A percentile compares a stretch with the other conserved stretches of the same genome.
Conservation (phyloP, 352 stramenopile genomes). For the Phytopythium delawarense region DNA sequence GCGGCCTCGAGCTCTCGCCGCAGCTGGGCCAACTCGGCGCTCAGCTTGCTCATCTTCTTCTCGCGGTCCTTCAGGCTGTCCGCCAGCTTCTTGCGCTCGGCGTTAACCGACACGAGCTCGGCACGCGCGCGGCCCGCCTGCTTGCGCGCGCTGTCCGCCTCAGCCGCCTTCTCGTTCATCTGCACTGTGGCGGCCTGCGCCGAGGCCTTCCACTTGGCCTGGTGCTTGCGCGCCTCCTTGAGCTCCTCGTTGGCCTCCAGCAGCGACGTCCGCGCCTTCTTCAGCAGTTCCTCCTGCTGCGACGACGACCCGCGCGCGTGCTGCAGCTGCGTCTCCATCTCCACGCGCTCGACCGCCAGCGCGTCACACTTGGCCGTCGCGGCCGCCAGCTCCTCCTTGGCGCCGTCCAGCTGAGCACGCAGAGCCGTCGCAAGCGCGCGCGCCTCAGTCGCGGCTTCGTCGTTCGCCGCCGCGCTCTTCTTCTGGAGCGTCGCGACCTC, state of each 20-base stretch:
- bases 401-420: slow-evolving; percentile 22
- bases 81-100: slow-evolving; percentile 41
- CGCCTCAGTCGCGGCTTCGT: slow-evolving; percentile 22
- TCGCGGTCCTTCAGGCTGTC: slow-evolving; percentile 64
- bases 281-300: slow-evolving; percentile 61
- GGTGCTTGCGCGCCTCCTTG: slow-evolving; percentile 59
- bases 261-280: slow-evolving; percentile 65
- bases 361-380: slow-evolving; percentile 33
- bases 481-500: slow-evolving; percentile 43
- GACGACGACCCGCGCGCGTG: slow-evolving; percentile 30
- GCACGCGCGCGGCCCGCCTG: slow-evolving; percentile 47
- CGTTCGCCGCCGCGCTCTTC: slow-evolving; percentile 27
- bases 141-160: slow-evolving; percentile 63
- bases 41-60: slow-evolving; percentile 64
- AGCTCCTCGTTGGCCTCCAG: slow-evolving; percentile 73
- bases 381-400: slow-evolving; percentile 28
- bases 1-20: slow-evolving; percentile 33
- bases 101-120: slow-evolving; percentile 40
- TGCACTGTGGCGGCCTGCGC: slow-evolving; percentile 52
- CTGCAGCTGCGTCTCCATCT: slow-evolving; percentile 33
- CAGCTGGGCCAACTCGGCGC: slow-evolving; percentile 43
- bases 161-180: slow-evolving; percentile 60
- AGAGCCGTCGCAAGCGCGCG: slow-evolving; percentile 32
- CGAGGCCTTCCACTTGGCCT: slow-evolving; percentile 73
- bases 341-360: slow-evolving; percentile 19